Conservation (phyloP, 345 rosid genomes). For the Salix exigua region DNA sequence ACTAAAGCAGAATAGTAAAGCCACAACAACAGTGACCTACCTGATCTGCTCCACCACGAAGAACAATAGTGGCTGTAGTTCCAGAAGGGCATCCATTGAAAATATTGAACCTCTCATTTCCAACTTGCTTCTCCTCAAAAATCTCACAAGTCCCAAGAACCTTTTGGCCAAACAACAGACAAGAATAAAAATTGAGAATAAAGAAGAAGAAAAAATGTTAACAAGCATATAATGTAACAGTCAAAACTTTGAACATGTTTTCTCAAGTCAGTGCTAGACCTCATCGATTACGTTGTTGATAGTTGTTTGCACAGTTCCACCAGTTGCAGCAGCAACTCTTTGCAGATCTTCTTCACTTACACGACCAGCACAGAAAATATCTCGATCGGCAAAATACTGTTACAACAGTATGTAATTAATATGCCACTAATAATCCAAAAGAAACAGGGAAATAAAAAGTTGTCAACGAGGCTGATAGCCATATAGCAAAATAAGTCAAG, state of each 20-base stretch:
- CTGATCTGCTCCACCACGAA: constrained; percentile 99
- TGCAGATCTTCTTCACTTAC: constrained; percentile 91
- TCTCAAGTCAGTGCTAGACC: constrained; percentile 32
- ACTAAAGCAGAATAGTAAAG: background rate
- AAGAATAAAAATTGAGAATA: background rate
- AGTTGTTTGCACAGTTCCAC: constrained; percentile 95
- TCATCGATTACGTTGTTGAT: constrained; percentile 88
- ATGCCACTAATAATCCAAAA: background rate
- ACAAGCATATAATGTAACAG: background rate
- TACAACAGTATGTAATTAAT: constrained; percentile 5
- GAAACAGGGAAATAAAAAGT: background rate
- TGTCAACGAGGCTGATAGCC: background rate
- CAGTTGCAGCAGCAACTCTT: constrained; percentile 94
- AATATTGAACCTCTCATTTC: constrained; percentile 95
- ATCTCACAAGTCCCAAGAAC: constrained; percentile 94
- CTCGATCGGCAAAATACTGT: constrained; percentile 98
- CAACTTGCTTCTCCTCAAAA: constrained; percentile 97
- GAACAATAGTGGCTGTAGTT: constrained; percentile 89
- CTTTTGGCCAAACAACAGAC: constrained; percentile 35
- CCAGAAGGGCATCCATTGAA: constrained; percentile 98
- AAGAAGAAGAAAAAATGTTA: background rate
- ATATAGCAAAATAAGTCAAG: background rate
- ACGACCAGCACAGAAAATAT: constrained; percentile 99
- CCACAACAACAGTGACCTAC: constrained; percentile 33
- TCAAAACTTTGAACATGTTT: background rate